Evolutionary conservation across 1,139 yeast species (phyloP), one percentile per base, ranked within the genome.

Genomic region (Arxiozyma slooffiae): DNA sequence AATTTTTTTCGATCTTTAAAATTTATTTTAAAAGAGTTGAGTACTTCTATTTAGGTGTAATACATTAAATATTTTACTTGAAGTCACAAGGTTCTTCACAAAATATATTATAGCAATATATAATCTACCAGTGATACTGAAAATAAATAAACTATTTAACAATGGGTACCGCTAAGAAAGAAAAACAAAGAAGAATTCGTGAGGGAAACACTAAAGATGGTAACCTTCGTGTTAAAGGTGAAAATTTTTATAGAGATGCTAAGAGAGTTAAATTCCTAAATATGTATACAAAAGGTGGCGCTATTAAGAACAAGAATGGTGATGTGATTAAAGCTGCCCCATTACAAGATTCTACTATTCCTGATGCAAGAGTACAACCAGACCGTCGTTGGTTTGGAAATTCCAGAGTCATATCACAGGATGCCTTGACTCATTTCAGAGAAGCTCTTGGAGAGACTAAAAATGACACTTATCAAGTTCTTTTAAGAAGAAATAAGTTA

Each of bases 361-460:
- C 97, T 20, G 80, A 76, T 56, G 98, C 97, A 1, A 77, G 98
- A 58, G 95, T 92, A 45, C 96, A 88, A 65, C 98, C 98, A 5
- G 90, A 92, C 68, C 80, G 96, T 67, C 81, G 92, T 63, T 92
- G 98, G 98, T 94, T 92, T 66, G 97, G 97, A 49, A 92, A 89
- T 70, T 89, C 98, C 26, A 80, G 98, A 63, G 98, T 92, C 44
- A 92, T 92, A 64, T 92, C 97, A 2, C 98, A 92, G 67, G 97
- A 94, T 73, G 96, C 98, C 1, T 74, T 92, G 64, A 75, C 85
- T 42, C 97, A 92, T 71, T 92, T 92, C 71, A 78, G 98, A 68
- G 94, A 88, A 61, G 97, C 97, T 7, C 77, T 92, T 74, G 95
- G 95, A 48, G 96, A 85, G 56, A 85, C 85, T 62, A 79, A 85